Percentiles rank a stretch among this genome's conserved stretches.
Evolutionary conservation across 2,329 filamentous ascomycete species (phyloP).

Genomic region (Venturia asperata): DNA sequence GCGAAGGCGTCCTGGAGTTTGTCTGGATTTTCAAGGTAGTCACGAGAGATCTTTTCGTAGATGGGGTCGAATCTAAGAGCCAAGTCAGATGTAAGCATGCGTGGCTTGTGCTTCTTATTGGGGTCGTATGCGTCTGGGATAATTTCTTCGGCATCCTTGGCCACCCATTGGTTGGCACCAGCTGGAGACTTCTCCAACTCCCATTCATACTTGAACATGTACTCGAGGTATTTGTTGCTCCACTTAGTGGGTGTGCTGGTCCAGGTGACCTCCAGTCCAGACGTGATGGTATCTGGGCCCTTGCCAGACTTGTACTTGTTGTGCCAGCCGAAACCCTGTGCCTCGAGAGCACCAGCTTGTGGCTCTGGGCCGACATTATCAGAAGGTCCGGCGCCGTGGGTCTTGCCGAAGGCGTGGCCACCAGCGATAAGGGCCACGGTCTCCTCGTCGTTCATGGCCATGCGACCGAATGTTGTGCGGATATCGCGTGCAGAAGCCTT

Average conservation of each 20-base stretch:
- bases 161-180: constrained; percentile 70
- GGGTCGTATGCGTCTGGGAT: constrained; percentile 66
- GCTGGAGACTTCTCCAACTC: constrained; percentile 67
- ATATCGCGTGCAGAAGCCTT: constrained; percentile 64
- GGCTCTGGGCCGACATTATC: constrained; percentile 63
- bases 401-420: constrained; percentile 75
- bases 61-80: constrained; percentile 62
- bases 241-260: constrained; percentile 68
- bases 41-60: constrained; percentile 69
- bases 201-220: constrained; percentile 74
- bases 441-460: constrained; percentile 80
- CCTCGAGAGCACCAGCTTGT: constrained; percentile 54
- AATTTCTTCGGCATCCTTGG: constrained; percentile 58
- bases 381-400: constrained; percentile 61
- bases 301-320: constrained; percentile 59
- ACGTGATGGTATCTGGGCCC: constrained; percentile 66
- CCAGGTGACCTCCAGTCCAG: constrained; percentile 73
- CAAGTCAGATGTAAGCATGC: constrained; percentile 70
- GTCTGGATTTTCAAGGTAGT: constrained; percentile 61
- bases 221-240: constrained; percentile 67
- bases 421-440: constrained; percentile 73
- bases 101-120: constrained; percentile 65
- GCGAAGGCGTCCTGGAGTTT: constrained; percentile 63
- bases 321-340: constrained; percentile 66
- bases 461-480: constrained; percentile 65